phyloP scores from a whole-genome alignment of 768 basidiomycete species.

The Boletellus emodensis region DNA sequence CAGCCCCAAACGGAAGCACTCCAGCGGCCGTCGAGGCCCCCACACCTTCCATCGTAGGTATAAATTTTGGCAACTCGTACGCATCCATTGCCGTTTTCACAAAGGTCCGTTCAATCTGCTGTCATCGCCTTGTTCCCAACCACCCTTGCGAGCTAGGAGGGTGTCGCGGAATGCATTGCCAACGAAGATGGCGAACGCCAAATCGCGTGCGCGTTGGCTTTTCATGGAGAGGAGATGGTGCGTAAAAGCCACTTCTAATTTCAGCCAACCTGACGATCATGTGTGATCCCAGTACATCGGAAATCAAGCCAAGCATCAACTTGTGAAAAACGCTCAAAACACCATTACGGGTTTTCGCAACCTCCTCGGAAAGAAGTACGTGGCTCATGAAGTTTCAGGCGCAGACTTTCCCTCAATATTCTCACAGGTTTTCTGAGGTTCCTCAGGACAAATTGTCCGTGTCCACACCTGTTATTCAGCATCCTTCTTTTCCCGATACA shows the following conservation, averaged over 20 bases:
- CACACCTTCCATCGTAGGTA: constrained; percentile 71
- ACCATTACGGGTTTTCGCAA: constrained; percentile 95
- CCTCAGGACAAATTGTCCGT: constrained; percentile 45
- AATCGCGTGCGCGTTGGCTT: constrained; percentile 91
- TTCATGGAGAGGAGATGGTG: constrained; percentile 88
- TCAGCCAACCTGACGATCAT: constrained; percentile 4
- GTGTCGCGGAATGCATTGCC: constrained; percentile 89
- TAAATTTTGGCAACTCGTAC: constrained; percentile 95
- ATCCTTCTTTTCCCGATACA: constrained; percentile 63
- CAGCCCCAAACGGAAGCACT: constrained; percentile 50
- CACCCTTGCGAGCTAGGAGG: constrained; percentile 53
- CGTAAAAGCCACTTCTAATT: constrained; percentile 27
- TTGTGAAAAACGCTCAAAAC: constrained; percentile 92
- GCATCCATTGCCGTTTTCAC: constrained; percentile 94
- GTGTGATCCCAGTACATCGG: constrained; percentile 76
- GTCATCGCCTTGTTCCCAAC: background rate
- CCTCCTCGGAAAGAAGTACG: constrained; percentile 85
- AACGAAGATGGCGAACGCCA: constrained; percentile 99
- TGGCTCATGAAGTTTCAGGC: constrained; percentile 2
- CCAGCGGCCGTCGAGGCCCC: constrained; percentile 36
- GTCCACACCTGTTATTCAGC: constrained; percentile 74
- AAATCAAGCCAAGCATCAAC: constrained; percentile 88
- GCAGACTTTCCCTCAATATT: background rate
- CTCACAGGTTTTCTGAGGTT: constrained; percentile 71
- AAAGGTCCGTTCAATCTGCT: constrained; percentile 53